Evolutionary conservation across 1,284 basidiomycete species (phyloP).

Genomic region (Sanghuangporus sanghuang): DNA sequence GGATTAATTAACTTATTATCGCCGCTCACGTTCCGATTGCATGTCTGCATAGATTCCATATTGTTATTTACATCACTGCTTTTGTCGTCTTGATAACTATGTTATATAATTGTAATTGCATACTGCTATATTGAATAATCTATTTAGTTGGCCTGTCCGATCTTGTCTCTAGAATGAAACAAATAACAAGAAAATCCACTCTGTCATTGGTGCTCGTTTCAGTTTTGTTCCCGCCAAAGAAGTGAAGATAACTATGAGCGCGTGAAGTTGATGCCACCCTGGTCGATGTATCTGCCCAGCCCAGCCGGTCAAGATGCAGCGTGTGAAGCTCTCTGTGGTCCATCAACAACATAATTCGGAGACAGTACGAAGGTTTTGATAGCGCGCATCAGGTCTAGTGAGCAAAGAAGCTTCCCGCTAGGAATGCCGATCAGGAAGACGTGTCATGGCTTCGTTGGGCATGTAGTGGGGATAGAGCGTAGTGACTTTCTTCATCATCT

Average conservation of each 20-base stretch:
- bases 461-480: background rate
- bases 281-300: no score
- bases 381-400: background rate
- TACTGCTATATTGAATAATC: background rate
- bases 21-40: background rate
- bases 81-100: background rate
- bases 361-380: no score
- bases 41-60: background rate
- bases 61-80: background rate
- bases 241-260: no score
- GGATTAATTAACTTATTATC: constrained; percentile 4
- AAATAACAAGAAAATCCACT: no score
- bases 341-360: no score
- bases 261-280: no score
- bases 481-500: background rate
- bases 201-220: no score
- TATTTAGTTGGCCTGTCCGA: background rate
- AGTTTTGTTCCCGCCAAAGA: no score
- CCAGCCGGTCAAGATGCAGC: no score
- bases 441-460: background rate
- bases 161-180: no score
- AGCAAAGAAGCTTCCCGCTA: background rate
- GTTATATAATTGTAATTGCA: background rate
- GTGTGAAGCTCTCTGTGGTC: no score
- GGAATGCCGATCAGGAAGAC: background rate